These are phyloP conservation scores for Helicostylum pulchrum DNA, from an alignment of 192 early-diverging fungal genomes.

Conservation along the genomic window DNA sequence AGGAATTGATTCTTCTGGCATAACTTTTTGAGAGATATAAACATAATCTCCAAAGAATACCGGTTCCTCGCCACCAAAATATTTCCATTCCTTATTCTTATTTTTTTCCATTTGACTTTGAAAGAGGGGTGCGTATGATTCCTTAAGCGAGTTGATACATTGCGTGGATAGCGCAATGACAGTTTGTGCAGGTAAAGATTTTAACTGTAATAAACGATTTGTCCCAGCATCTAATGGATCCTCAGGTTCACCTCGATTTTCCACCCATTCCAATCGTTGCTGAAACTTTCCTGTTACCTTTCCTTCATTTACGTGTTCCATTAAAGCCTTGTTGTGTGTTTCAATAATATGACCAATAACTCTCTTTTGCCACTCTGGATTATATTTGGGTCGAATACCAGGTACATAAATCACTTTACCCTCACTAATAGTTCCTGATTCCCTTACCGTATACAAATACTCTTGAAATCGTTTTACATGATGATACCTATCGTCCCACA, in stretches of 20 bases:
- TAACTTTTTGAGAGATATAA: not conserved
- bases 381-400: conserved; percentile 16
- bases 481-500: conserved; percentile 31
- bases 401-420: conserved; percentile 13
- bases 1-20: not conserved
- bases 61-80: not conserved
- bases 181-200: not conserved
- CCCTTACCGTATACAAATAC: conserved; percentile 7
- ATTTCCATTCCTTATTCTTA: not conserved
- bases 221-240: not conserved
- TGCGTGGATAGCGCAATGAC: not conserved
- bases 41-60: conserved; percentile 17
- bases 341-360: conserved; percentile 11
- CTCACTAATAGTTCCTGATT: not conserved
- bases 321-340: conserved; percentile 11
- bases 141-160: not conserved
- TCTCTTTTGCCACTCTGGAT: conserved; percentile 18
- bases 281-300: not conserved
- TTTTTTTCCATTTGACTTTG: not conserved
- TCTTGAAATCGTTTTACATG: conserved; percentile 18
- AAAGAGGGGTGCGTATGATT: not conserved
- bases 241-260: not conserved
- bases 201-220: not conserved
- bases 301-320: not conserved
- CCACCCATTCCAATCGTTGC: not conserved